Evolutionary conservation across 208 protist species (phyloP), one percentile per base, ranked within the genome.

Genomic region (Acanthamoeba sp.): DNA sequence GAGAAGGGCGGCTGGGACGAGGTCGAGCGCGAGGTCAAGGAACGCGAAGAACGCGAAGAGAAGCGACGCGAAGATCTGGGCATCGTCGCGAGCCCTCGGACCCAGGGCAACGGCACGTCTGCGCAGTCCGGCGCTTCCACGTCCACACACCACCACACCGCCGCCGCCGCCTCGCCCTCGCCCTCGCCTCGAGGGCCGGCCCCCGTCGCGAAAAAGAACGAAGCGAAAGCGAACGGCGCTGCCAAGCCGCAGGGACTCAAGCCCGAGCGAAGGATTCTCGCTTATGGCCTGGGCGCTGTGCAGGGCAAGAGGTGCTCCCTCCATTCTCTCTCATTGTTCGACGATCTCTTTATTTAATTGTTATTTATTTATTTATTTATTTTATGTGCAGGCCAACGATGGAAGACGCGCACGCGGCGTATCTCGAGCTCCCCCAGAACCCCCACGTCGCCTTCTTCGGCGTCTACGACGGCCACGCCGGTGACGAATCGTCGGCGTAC

Each of bases 381-480:
- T 40, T 45, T 29, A 24, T n/a, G 24, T 66, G 20, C 14, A 7
- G 84, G 45, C 85, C 85, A 20, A 73, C 85, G 2, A 91, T 91
- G 85, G 85, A 91, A 24, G 85, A 91, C 34, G 40, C 36, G 29
- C 85, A 91, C 27, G 34, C 22, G 45, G 85, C 85, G 24, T 71
- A 73, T 18, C 85, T 91, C 22, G 57, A 71, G 32, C 34, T 91
- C 22, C 85, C 85, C 6, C 87, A 91, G 59, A 91, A 91, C 36
- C 32, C 32, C 3, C 85, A 91, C 34, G 34, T 91, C 6, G 85
- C 85, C 29, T 71, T 73, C 52, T 91, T 91, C 34, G 85, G 85
- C 59, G 85, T 91, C 36, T 91, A 91, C 36, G 85, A 91, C 38
- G 85, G 85, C 36, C 85, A 91, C 69, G 85, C 85, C 2, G 85